Percentiles rank a stretch among this genome's conserved stretches.
Evolutionary conservation across 2,329 filamentous ascomycete genomes (phyloP).

Genomic region (Triangularia setosa): DNA sequence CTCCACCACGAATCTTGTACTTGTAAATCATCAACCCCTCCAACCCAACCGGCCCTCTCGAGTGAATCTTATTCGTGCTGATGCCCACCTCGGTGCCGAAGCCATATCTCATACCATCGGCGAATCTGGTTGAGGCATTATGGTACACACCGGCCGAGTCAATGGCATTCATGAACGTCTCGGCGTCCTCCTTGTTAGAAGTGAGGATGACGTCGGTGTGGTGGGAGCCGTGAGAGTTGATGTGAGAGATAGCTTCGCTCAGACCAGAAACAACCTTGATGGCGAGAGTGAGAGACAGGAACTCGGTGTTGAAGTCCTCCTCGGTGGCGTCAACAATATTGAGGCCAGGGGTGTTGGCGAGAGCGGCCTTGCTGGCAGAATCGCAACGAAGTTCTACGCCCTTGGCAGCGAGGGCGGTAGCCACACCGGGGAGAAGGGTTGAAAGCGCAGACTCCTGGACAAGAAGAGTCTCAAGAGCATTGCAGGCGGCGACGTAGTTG

Average conservation of each 20-base stretch:
- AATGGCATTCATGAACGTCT: conserved; percentile 77
- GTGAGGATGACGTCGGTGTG: conserved; percentile 94
- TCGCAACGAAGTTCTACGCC: conserved; percentile 86
- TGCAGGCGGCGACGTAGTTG: conserved; percentile 92
- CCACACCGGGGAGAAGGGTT: conserved; percentile 66
- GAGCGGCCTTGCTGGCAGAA: conserved; percentile 57
- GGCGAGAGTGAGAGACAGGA: conserved; percentile 78
- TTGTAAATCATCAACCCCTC: conserved; percentile 97
- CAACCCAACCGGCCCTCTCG: conserved; percentile 84
- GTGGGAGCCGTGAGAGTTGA: conserved; percentile 87
- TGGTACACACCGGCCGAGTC: conserved; percentile 94
- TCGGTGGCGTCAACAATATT: conserved; percentile 61
- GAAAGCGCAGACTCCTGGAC: conserved; percentile 69
- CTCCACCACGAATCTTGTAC: conserved; percentile 80
- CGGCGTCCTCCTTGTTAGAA: conserved; percentile 60
- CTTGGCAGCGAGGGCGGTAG: conserved; percentile 67
- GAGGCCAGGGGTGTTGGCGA: conserved; percentile 45
- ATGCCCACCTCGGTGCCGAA: conserved; percentile 98
- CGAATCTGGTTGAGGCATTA: conserved; percentile 93
- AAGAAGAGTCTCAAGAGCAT: conserved; percentile 86
- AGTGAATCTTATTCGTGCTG: conserved; percentile 98
- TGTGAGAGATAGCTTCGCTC: conserved; percentile 74
- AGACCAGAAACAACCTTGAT: conserved; percentile 72
- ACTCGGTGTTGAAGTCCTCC: conserved; percentile 81
- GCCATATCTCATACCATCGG: conserved; percentile 93